Evolutionary conservation across 2,329 filamentous ascomycete species (phyloP), one percentile per base, ranked within the genome.

Genomic region (Penicillium sp.): DNA sequence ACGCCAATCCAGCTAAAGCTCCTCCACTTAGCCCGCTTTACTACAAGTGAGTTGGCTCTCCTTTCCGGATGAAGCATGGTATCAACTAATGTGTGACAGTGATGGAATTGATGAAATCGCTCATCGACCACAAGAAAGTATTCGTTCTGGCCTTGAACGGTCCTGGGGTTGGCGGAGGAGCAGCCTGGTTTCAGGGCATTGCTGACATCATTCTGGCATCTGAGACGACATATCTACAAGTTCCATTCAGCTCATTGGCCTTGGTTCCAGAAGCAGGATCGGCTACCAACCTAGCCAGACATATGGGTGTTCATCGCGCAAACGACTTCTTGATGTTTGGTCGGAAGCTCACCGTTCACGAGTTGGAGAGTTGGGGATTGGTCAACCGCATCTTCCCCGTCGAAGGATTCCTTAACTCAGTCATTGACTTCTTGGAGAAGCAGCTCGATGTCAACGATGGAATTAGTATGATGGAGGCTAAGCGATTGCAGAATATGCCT

Each of bases 261-360:
- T 72, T 84, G 0, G 81, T 83, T 0, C 81, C 82, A 1, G 82
- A 84, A 56, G 79, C 80, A 62, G 81, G 82, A 0, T 80, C 78
- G 0, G 79, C 81, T 0, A 70, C 79, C 25, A 78, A 74, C 13
- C 79, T 83, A 59, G 74, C 80, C 0, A 79, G 83, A 63, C 75
- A 74, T 46, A 81, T 83, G 53, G 81, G 82, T 28, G 77, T 82
- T 5, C 81, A 82, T 62, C 80, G 81, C 51, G 75, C 81, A 0
- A 83, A 83, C 64, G 81, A 83, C 64, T 81, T 83, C 61, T 72
- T 84, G 16, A 83, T 83, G 80, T 82, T 84, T 60, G 81, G 82
- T 3, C 73, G 78, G 19, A 81, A 82, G 52, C 56, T 82, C 2
- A 72, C 69, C 1, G 78, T 76, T 1, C 64, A 79, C 30, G 82